Evolutionary conservation across 768 basidiomycete genomes (phyloP).

Genomic region (Lactifluus rugatus): DNA sequence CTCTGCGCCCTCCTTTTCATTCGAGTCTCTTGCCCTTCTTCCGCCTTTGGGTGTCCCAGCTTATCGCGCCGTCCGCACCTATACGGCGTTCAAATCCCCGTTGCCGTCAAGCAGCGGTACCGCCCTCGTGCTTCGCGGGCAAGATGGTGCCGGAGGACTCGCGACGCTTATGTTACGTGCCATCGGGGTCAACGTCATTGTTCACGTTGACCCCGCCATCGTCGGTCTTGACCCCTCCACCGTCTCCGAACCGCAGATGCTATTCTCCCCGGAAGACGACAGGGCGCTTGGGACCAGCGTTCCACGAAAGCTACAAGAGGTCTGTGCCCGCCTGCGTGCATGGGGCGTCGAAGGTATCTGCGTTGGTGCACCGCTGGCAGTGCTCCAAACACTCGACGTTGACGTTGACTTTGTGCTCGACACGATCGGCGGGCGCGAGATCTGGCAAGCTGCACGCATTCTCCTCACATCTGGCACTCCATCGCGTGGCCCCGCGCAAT

Average conservation of each 20-base stretch:
- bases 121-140: slow-evolving; percentile 61
- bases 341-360: slow-evolving; percentile 77
- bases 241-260: slow-evolving; percentile 26
- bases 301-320: slow-evolving; percentile 23
- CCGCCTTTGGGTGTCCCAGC: slow-evolving; percentile 76
- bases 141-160: slow-evolving; percentile 67
- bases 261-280: slow-evolving; percentile 25
- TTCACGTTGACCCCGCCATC: slow-evolving; percentile 44
- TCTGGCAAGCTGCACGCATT: slow-evolving; percentile 66
- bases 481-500: slow-evolving; percentile 34
- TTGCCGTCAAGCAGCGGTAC: slow-evolving; percentile 20
- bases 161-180: slow-evolving; percentile 67
- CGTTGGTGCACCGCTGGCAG: slow-evolving; percentile 47
- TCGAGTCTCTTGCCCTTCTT: slow-evolving; percentile 51
- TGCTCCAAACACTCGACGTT: slow-evolving; percentile 46
- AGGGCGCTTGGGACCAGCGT: slow-evolving; percentile 19
- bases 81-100: slow-evolving; percentile 17
- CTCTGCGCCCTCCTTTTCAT: slow-evolving; percentile 9
- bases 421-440: slow-evolving; percentile 67
- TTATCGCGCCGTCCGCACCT: slow-evolving; percentile 66
- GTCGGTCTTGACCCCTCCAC: slow-evolving; percentile 27
- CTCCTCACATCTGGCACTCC: slow-evolving; percentile 38
- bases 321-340: slow-evolving; percentile 38
- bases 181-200: slow-evolving; percentile 65
- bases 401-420: slow-evolving; percentile 77